Evolutionary conservation across 2,329 filamentous ascomycete species (phyloP).

Genomic region (Neodidymelliopsis sp.): DNA sequence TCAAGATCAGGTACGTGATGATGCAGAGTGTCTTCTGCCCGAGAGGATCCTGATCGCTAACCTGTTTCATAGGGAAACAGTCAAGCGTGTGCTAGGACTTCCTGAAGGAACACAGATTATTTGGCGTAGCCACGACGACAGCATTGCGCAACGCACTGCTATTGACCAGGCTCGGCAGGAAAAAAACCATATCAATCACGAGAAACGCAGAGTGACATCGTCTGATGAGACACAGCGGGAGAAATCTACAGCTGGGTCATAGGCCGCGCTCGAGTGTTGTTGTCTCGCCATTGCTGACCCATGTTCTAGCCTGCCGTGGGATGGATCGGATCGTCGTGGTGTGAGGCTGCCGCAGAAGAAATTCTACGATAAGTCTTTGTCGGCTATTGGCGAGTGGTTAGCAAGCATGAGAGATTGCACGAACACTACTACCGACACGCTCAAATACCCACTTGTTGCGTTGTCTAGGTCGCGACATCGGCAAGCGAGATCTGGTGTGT

Average conservation of each 20-base stretch:
- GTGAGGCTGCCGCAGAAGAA: not conserved
- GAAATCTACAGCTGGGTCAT: constrained; percentile 38
- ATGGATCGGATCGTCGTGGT: not conserved
- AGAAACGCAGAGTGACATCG: constrained; percentile 54
- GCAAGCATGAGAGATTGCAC: not conserved
- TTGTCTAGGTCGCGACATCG: not conserved
- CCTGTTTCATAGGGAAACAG: constrained; percentile 74
- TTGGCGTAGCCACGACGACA: constrained; percentile 96
- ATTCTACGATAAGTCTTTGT: too few species aligned
- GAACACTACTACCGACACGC: not conserved
- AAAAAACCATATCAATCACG: constrained; percentile 62
- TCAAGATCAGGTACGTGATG: constrained; percentile 84
- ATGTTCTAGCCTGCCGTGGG: not conserved
- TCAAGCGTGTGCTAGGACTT: constrained; percentile 88
- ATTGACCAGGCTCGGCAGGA: constrained; percentile 93
- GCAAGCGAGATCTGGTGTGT: not conserved
- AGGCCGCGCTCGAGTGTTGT: constrained; percentile 20
- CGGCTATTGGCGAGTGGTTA: not conserved
- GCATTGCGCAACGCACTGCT: constrained; percentile 87
- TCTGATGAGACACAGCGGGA: constrained; percentile 46
- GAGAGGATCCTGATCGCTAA: constrained; percentile 25
- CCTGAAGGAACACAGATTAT: constrained; percentile 88
- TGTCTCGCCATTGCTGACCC: constrained; percentile 16
- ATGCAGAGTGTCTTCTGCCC: not conserved
- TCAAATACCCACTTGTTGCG: not conserved